Evolutionary conservation across 768 basidiomycete species (phyloP).

Genomic region (Pleurotus tuber-regium): DNA sequence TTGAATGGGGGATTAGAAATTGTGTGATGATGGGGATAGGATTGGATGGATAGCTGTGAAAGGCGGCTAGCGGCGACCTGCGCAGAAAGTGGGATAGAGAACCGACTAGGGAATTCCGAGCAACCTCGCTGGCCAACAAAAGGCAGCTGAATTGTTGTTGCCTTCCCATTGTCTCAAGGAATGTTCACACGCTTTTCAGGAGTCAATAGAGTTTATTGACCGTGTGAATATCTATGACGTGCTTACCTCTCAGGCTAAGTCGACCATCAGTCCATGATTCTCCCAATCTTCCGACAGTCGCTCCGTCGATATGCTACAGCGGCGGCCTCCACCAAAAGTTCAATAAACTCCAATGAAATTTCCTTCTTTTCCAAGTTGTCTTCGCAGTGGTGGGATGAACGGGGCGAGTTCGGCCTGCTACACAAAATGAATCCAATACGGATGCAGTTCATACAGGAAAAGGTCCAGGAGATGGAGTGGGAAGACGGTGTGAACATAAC

Average conservation of each 20-base stretch:
- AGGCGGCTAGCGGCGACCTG: background rate
- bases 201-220: background rate
- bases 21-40: background rate
- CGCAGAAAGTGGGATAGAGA: conserved; percentile 2
- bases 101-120: background rate
- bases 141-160: conserved; percentile 8
- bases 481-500: conserved; percentile 42
- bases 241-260: no score
- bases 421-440: conserved; percentile 96
- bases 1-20: background rate
- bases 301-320: conserved; percentile 3
- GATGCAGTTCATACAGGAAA: conserved; percentile 78
- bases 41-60: background rate
- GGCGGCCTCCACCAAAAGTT: conserved; percentile 23
- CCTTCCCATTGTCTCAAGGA: background rate
- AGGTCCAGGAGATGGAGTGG: conserved; percentile 58
- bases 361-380: conserved; percentile 88
- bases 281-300: background rate
- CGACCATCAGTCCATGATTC: no score
- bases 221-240: background rate
- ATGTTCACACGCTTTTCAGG: conserved; percentile 7
- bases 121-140: conserved; percentile 6
- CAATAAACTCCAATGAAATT: conserved; percentile 79
- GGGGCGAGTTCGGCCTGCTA: conserved; percentile 82
- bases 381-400: conserved; percentile 95